phyloP scores from a whole-genome alignment of 1,139 yeast species.

The Torulaspora pretoriensis region DNA sequence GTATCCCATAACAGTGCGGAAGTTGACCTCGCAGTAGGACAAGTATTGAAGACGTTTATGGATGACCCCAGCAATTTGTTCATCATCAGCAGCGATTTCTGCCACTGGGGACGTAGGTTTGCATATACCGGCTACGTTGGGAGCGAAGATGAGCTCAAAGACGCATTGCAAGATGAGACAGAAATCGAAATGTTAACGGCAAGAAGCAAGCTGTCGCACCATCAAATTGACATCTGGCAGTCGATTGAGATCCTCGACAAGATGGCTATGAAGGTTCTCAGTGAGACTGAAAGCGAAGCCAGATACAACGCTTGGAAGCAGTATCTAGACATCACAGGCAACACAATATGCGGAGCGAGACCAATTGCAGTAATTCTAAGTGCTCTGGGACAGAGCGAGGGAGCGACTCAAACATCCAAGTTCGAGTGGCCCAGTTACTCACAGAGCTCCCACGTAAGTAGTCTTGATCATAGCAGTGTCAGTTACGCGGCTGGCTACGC shows the following conservation, averaged over 20 bases:
- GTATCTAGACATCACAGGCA: constrained; percentile 66
- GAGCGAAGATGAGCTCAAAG: constrained; percentile 25
- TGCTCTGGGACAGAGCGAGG: constrained; percentile 21
- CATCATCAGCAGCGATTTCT: constrained; percentile 84
- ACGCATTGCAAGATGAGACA: constrained; percentile 25
- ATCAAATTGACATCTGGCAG: constrained; percentile 50
- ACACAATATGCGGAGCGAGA: constrained; percentile 91
- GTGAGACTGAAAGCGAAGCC: constrained; percentile 42
- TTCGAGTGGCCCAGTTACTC: constrained; percentile 79
- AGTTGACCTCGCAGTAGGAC: constrained; percentile 47
- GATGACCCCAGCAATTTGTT: constrained; percentile 52
- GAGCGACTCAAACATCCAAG: constrained; percentile 24
- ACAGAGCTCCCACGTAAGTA: constrained; percentile 61
- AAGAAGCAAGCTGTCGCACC: constrained; percentile 24
- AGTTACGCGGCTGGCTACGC: constrained; percentile 81
- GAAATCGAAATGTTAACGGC: constrained; percentile 30
- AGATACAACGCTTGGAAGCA: constrained; percentile 53
- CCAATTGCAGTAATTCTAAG: constrained; percentile 68
- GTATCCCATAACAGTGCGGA: constrained; percentile 57
- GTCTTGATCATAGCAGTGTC: constrained; percentile 67
- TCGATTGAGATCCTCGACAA: constrained; percentile 71
- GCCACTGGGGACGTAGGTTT: constrained; percentile 91
- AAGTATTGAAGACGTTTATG: constrained; percentile 51
- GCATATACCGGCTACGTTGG: constrained; percentile 58
- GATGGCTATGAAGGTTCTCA: constrained; percentile 62